Evolutionary conservation across 139 green algal species (phyloP).

Genomic region (Chara braunii): DNA sequence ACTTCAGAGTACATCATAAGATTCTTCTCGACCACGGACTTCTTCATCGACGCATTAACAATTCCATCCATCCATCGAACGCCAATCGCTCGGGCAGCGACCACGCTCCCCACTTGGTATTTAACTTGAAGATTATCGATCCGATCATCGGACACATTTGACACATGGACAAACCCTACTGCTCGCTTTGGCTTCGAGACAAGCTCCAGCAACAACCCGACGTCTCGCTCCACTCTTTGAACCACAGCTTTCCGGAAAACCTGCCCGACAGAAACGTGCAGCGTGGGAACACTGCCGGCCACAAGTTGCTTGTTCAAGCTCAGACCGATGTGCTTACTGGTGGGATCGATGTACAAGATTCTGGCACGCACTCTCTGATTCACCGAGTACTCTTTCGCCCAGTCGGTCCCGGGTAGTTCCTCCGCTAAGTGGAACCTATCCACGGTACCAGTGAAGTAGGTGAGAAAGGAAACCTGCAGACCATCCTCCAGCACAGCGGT

Average conservation of each 20-base stretch:
- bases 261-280: conserved; percentile 3
- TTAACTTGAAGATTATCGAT: conserved; percentile 59
- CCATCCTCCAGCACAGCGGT: conserved; percentile 56
- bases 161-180: conserved; percentile 66
- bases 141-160: conserved; percentile 59
- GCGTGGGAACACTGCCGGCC: background rate
- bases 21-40: conserved; percentile 40
- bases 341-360: conserved; percentile 66
- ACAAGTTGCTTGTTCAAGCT: conserved; percentile 70
- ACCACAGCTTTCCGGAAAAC: conserved; percentile 55
- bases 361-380: conserved; percentile 19
- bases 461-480: conserved; percentile 74
- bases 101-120: conserved; percentile 49
- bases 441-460: conserved; percentile 79
- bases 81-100: conserved; percentile 67
- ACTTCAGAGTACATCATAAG: conserved; percentile 35
- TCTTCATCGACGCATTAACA: conserved; percentile 45
- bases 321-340: conserved; percentile 64
- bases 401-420: conserved; percentile 20
- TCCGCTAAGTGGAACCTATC: conserved; percentile 72
- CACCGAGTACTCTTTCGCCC: conserved; percentile 27
- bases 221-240: conserved; percentile 52
- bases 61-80: conserved; percentile 76
- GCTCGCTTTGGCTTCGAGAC: conserved; percentile 6
- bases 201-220: conserved; percentile 69